These are phyloP conservation scores for Cutaneotrichosporon mucoides DNA, from an alignment of 1,284 basidiomycete genomes.

Conservation along the genomic window DNA sequence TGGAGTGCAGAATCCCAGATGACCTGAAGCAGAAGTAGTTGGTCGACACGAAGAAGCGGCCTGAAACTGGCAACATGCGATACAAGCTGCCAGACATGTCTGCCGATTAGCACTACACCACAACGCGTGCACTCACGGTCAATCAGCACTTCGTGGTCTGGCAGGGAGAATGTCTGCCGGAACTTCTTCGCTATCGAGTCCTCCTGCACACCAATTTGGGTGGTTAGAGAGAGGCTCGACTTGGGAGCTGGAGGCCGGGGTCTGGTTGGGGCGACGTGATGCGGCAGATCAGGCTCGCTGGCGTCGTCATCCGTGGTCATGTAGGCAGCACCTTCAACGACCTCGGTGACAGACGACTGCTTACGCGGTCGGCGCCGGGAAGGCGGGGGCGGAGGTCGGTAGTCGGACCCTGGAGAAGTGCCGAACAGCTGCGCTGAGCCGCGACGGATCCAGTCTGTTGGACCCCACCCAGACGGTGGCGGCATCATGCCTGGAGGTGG, in stretches of 20 bases:
- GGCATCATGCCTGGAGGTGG: constrained; percentile 31
- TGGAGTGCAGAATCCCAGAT: constrained; percentile 62
- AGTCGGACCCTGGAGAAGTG: constrained; percentile 11
- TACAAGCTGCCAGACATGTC: constrained; percentile 87
- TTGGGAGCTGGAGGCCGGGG: neutral
- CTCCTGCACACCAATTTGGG: constrained; percentile 23
- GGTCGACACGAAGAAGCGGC: constrained; percentile 77
- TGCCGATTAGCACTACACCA: constrained; percentile 36
- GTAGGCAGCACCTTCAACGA: constrained; percentile 16
- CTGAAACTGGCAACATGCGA: constrained; percentile 77
- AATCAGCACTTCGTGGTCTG: constrained; percentile 76
- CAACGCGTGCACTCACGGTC: constrained; percentile 61
- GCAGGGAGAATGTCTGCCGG: constrained; percentile 70
- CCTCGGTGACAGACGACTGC: constrained; percentile 23
- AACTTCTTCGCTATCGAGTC: constrained; percentile 54
- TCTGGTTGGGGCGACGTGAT: no score
- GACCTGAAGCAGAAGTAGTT: constrained; percentile 89
- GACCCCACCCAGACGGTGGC: constrained; percentile 20
- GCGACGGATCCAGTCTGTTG: constrained; percentile 37
- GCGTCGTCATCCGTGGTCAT: constrained; percentile 14
- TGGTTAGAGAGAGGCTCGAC: constrained; percentile 9
- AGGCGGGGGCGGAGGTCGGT: neutral
- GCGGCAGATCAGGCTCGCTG: neutral
- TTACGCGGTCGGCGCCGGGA: constrained; percentile 7
- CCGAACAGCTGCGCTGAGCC: constrained; percentile 38